Conservation (phyloP, 2,329 filamentous ascomycete species). For the Pseudogymnoascus sp. region DNA sequence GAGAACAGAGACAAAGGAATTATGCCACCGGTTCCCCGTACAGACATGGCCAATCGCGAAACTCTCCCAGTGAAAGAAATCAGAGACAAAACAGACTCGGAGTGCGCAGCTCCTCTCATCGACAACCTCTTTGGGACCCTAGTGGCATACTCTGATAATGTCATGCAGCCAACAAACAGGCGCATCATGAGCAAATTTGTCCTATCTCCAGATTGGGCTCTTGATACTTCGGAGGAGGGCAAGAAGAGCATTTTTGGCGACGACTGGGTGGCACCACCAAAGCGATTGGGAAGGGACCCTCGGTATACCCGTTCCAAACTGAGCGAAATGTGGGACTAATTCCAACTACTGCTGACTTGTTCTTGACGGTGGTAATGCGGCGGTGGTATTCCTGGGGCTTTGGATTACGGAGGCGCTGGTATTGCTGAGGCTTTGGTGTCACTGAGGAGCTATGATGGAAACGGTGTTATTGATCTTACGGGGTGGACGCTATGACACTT, state of each 20-base stretch:
- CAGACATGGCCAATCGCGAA: slow-evolving; percentile 6
- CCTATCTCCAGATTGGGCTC: slow-evolving; percentile 17
- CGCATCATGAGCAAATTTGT: slow-evolving; percentile 19
- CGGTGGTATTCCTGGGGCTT: not conserved
- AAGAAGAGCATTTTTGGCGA: slow-evolving; percentile 26
- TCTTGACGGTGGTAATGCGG: not conserved
- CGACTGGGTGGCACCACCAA: slow-evolving; percentile 15
- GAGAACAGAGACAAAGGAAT: slow-evolving; percentile 9
- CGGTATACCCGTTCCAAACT: slow-evolving; percentile 17
- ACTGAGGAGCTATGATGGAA: not conserved
- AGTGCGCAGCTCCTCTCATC: slow-evolving; percentile 22
- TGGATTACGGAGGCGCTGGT: not conserved
- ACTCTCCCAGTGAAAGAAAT: slow-evolving; percentile 20
- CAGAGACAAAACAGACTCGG: slow-evolving; percentile 18
- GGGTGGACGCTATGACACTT: slow-evolving; percentile 1
- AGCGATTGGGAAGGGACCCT: not conserved
- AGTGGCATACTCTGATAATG: slow-evolving; percentile 20
- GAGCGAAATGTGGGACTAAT: slow-evolving; percentile 14
- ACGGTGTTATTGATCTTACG: not conserved
- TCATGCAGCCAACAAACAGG: slow-evolving; percentile 12
- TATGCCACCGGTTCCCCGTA: not conserved
- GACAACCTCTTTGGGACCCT: slow-evolving; percentile 22
- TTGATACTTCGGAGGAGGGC: slow-evolving; percentile 23
- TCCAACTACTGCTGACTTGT: not conserved
- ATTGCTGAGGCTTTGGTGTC: not conserved